Conservation (phyloP, 2,329 filamentous ascomycete genomes). For the Aureobasidium namibiae region DNA sequence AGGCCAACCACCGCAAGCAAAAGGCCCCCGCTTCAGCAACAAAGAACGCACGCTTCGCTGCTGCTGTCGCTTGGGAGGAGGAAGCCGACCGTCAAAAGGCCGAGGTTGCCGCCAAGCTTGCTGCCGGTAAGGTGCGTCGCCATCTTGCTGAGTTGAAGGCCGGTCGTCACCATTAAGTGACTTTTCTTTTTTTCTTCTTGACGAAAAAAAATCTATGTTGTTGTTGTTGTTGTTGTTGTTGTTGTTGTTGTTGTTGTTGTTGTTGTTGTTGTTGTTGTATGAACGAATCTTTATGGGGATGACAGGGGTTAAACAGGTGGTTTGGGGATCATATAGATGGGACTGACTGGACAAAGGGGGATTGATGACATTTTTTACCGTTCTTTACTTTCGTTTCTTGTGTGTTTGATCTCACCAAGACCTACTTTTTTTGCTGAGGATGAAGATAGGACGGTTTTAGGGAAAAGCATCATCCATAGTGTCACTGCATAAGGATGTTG, state of each 20-base stretch:
- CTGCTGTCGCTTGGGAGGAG: background rate
- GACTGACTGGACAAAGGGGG: too few species aligned
- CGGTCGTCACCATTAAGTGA: background rate
- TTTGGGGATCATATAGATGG: background rate
- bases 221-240: too few species aligned
- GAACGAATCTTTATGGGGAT: background rate
- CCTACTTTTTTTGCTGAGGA: background rate
- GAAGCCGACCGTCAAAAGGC: background rate
- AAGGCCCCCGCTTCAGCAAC: background rate
- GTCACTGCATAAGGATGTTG: background rate
- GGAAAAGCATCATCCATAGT: background rate
- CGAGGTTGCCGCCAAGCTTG: background rate
- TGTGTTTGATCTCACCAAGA: background rate
- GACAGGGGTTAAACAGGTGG: background rate
- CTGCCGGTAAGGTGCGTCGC: background rate
- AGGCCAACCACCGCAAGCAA: background rate
- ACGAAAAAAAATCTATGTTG: too few species aligned
- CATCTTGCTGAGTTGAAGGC: conserved; percentile 4
- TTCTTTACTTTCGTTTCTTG: background rate
- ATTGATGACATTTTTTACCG: background rate
- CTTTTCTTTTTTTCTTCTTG: background rate
- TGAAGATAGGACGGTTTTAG: background rate
- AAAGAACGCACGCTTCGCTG: conserved; percentile 2
- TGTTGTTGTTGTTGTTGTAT: too few species aligned
- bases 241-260: too few species aligned